These are phyloP conservation scores for Pseudocercospora vitis DNA, from an alignment of 2,329 filamentous ascomycete species.

Conservation along the genomic window DNA sequence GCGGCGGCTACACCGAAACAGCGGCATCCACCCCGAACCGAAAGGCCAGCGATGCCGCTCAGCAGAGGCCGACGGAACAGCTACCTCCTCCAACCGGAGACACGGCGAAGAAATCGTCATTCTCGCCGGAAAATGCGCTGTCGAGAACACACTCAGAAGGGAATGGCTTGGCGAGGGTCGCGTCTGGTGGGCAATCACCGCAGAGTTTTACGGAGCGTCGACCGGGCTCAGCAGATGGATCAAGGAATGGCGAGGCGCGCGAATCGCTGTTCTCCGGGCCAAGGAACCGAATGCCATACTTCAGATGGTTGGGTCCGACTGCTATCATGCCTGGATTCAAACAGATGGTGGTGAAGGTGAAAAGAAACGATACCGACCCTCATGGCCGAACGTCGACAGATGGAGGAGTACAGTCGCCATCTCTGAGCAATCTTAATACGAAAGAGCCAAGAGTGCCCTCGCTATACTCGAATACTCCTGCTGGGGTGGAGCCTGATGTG, in stretches of 20 bases:
- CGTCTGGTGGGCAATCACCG: slow-evolving; percentile 20
- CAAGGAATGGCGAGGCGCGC: slow-evolving; percentile 15
- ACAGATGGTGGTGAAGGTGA: slow-evolving; percentile 81
- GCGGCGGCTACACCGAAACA: slow-evolving; percentile 46
- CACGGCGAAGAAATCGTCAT: neutral
- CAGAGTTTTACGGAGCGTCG: slow-evolving; percentile 9
- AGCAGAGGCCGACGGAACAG: slow-evolving; percentile 9
- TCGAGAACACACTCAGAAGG: slow-evolving; percentile 3
- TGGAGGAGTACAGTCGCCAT: slow-evolving; percentile 36
- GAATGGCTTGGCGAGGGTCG: slow-evolving; percentile 16
- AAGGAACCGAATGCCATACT: slow-evolving; percentile 75
- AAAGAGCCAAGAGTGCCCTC: slow-evolving; percentile 24
- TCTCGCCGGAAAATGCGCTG: neutral
- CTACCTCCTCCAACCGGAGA: neutral
- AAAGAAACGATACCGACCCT: slow-evolving; percentile 64
- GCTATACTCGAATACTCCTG: slow-evolving; percentile 30
- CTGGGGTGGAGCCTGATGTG: slow-evolving; percentile 40
- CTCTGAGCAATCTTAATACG: slow-evolving; percentile 21
- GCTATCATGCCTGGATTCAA: slow-evolving; percentile 91
- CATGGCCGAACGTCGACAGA: slow-evolving; percentile 57
- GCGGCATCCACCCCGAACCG: slow-evolving; percentile 15
- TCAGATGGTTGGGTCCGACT: slow-evolving; percentile 85
- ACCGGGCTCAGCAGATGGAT: slow-evolving; percentile 12
- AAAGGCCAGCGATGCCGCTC: slow-evolving; percentile 22
- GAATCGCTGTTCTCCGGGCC: slow-evolving; percentile 35